Conservation (phyloP, 768 basidiomycete genomes). For the Tricholoma sp. region DNA sequence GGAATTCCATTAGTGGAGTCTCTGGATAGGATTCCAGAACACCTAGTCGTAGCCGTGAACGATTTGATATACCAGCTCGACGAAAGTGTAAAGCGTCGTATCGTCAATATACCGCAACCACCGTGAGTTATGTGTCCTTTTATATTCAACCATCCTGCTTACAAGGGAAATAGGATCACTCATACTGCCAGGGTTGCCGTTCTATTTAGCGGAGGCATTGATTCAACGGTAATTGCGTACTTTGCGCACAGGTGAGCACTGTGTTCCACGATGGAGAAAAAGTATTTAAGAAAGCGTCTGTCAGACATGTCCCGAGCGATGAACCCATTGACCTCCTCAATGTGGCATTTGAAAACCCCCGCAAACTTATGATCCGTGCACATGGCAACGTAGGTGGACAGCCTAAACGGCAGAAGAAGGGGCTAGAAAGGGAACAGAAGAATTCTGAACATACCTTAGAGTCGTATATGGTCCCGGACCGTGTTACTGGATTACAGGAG, state of each 20-base stretch:
- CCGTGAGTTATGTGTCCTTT: too few species aligned
- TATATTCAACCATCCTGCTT: background rate
- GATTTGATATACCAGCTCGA: conserved; percentile 52
- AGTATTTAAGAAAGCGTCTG: conserved; percentile 1
- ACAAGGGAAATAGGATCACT: background rate
- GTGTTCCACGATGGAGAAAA: background rate
- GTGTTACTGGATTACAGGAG: conserved; percentile 74
- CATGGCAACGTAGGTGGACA: conserved; percentile 41
- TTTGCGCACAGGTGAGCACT: conserved; percentile 65
- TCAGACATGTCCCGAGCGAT: conserved; percentile 62
- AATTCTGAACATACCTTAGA: conserved; percentile 12
- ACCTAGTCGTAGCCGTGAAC: conserved; percentile 40
- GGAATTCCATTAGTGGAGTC: conserved; percentile 28
- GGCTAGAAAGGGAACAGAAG: conserved; percentile 6
- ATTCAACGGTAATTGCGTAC: conserved; percentile 79
- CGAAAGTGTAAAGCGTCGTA: conserved; percentile 61
- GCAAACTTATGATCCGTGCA: conserved; percentile 51
- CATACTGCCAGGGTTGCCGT: conserved; percentile 59
- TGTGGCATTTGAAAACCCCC: conserved; percentile 95
- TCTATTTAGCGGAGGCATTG: conserved; percentile 95
- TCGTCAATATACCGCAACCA: conserved; percentile 60
- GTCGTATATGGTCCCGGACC: conserved; percentile 83
- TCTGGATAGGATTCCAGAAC: conserved; percentile 38
- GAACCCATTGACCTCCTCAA: conserved; percentile 93
- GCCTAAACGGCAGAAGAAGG: conserved; percentile 40